Evolutionary conservation across 2,329 filamentous ascomycete species (phyloP).

Genomic region (Monosporascus sp.): DNA sequence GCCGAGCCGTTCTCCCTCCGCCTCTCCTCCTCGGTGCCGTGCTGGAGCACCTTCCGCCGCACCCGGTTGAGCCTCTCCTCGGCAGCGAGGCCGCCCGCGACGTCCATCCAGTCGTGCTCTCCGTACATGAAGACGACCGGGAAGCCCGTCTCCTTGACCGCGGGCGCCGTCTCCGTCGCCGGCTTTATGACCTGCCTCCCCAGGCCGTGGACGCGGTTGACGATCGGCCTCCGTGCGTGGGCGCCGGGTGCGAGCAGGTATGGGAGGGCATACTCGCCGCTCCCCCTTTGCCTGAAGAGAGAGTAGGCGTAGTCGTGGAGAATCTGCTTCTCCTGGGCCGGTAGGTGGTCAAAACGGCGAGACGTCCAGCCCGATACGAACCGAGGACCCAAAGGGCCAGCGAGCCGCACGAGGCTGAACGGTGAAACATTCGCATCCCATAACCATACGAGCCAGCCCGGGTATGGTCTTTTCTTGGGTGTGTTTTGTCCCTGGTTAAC

Average conservation of each 20-base stretch:
- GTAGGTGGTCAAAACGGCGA: slow-evolving; percentile 85
- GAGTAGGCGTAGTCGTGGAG: slow-evolving; percentile 93
- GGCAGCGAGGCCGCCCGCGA: slow-evolving; percentile 75
- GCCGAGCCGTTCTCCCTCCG: slow-evolving; percentile 70
- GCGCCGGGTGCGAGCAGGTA: slow-evolving; percentile 93
- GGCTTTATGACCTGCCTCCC: slow-evolving; percentile 61
- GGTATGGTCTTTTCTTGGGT: slow-evolving; percentile 52
- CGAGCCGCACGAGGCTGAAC: slow-evolving; percentile 83
- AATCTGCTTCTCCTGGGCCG: slow-evolving; percentile 70
- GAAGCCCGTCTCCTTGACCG: slow-evolving; percentile 56
- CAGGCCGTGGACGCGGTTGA: slow-evolving; percentile 79
- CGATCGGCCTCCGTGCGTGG: slow-evolving; percentile 81
- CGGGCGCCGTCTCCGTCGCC: slow-evolving; percentile 25
- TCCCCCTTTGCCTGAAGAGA: slow-evolving; percentile 86
- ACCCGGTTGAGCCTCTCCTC: slow-evolving; percentile 73
- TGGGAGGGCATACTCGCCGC: slow-evolving; percentile 87
- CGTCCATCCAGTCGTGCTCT: slow-evolving; percentile 98
- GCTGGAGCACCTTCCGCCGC: slow-evolving; percentile 52
- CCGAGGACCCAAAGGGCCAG: slow-evolving; percentile 83
- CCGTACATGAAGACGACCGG: slow-evolving; percentile 95
- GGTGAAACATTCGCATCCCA: slow-evolving; percentile 98
- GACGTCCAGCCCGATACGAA: slow-evolving; percentile 95
- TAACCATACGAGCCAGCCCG: slow-evolving; percentile 84
- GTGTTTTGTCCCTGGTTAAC: slow-evolving; percentile 19
- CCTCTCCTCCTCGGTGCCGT: slow-evolving; percentile 64